Evolutionary conservation across 495 filamentous ascomycete genomes (phyloP), one percentile per base, ranked within the genome.

Genomic region (Penicillium simplicissimum): DNA sequence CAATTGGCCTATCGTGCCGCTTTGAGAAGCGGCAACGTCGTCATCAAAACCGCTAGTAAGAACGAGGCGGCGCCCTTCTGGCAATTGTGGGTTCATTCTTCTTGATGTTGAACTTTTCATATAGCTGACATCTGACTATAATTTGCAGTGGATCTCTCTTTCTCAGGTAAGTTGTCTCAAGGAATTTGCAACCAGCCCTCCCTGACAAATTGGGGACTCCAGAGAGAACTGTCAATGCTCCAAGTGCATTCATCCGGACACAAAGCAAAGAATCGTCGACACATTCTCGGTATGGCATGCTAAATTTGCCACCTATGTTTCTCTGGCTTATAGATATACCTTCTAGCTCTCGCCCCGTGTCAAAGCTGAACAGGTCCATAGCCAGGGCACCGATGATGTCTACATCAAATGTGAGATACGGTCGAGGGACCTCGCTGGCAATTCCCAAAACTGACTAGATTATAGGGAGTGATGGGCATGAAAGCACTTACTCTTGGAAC

Each of bases 141-240:
- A 8, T 43, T n/a, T 23, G 45, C 47, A 69, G 64, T 43, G 71
- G 68, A 10, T 52, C 14, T 34, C 62, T 69, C 23, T 65, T 58
- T 40, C 59, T 72, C 13, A 67, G 69, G 69, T 72, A 3, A 57
- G 64, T 65, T 8, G 8, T 14, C 8, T 28, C 9, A 43, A 25
- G 11, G n/a, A 51, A n/a, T 21, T 51, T 36, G 19, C 15, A 34
- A 14, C 15, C 28, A 8, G n/a, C 21, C 11, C 23, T 25, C 38
- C 23, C n/a, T 64, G 48, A 59, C 31, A 21, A 33, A 28, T 52
- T 14, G 11, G 52, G 10, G 25, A 43, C 10, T 58, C 21, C 34
- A 93, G 92, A 65, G 92, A 96, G 57, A 90, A 93, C 67, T 96
- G 92, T 68, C 90, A 86, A 52, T 96, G 92, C 67, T 59, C 70